phyloP scores from a whole-genome alignment of 371 early-diverging fungal species.

The Saksenaea vasiformis region DNA sequence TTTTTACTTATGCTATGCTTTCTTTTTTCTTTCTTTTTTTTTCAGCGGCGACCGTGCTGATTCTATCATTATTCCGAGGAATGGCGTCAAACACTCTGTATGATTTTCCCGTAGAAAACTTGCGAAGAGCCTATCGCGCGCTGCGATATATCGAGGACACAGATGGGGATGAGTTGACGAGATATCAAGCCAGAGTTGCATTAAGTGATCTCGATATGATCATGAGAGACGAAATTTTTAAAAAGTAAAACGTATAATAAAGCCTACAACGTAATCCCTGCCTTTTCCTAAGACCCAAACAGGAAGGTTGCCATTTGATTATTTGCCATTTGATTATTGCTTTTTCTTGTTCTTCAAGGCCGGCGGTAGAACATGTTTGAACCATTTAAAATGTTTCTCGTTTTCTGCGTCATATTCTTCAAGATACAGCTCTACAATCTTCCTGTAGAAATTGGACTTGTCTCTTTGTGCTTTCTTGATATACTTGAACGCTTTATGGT shows the following conservation, averaged over 20 bases:
- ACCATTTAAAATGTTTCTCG: too few species aligned
- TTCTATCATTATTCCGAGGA: constrained; percentile 71
- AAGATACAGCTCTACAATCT: too few species aligned
- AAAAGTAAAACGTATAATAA: constrained; percentile 9
- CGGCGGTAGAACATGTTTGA: too few species aligned
- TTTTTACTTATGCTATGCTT: not conserved
- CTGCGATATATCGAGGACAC: constrained; percentile 65
- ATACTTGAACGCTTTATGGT: too few species aligned
- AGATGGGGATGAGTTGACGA: constrained; percentile 69
- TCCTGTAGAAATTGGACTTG: too few species aligned
- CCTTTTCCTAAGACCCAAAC: too few species aligned
- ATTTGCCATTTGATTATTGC: too few species aligned
- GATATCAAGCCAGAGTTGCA: constrained; percentile 66
- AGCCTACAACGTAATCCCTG: too few species aligned
- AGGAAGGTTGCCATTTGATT: too few species aligned
- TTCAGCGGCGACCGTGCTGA: constrained; percentile 67
- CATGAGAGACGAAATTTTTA: constrained; percentile 53
- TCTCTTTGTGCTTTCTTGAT: too few species aligned
- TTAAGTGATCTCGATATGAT: constrained; percentile 65
- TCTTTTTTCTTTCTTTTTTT: constrained; percentile 1
- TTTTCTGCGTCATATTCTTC: too few species aligned
- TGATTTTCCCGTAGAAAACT: constrained; percentile 56
- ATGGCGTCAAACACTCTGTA: constrained; percentile 57
- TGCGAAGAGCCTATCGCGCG: constrained; percentile 58
- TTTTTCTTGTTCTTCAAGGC: too few species aligned